phyloP scores from a whole-genome alignment of 169 alveolate genomes.

The Plasmodium ovale region DNA sequence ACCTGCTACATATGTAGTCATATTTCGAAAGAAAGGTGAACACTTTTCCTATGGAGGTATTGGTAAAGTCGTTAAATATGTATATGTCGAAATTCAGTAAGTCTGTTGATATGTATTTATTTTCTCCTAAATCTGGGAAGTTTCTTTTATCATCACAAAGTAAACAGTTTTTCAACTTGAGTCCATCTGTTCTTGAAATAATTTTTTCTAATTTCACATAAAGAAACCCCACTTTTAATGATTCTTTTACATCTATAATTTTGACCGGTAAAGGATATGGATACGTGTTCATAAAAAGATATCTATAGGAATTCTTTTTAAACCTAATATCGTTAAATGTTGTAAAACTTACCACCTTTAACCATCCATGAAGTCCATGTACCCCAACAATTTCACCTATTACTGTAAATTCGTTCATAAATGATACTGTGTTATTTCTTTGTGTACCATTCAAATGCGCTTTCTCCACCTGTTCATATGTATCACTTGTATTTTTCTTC shows the following conservation, averaged over 20 bases:
- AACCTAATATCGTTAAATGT: slow-evolving; percentile 71
- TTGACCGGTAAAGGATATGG: slow-evolving; percentile 70
- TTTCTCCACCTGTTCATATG: not conserved
- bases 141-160: slow-evolving; percentile 72
- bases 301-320: slow-evolving; percentile 35
- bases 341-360: slow-evolving; percentile 62
- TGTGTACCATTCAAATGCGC: not conserved
- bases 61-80: slow-evolving; percentile 55
- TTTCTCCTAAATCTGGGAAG: slow-evolving; percentile 45
- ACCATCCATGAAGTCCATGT: slow-evolving; percentile 40
- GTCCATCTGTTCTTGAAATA: slow-evolving; percentile 61
- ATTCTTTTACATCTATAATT: slow-evolving; percentile 53
- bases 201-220: slow-evolving; percentile 57
- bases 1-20: slow-evolving; percentile 53
- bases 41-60: slow-evolving; percentile 64
- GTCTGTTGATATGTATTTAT: slow-evolving; percentile 73
- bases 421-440: not conserved
- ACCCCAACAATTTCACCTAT: slow-evolving; percentile 76
- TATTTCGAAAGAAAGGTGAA: slow-evolving; percentile 42
- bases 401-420: slow-evolving; percentile 57
- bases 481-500: not conserved
- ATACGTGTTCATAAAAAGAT: slow-evolving; percentile 60
- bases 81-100: slow-evolving; percentile 45
- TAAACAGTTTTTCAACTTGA: slow-evolving; percentile 59
- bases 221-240: slow-evolving; percentile 52